Evolutionary conservation across 345 rosid species (phyloP), one percentile per base, ranked within the genome.

Genomic region (Diplotaxis tenuifolia): DNA sequence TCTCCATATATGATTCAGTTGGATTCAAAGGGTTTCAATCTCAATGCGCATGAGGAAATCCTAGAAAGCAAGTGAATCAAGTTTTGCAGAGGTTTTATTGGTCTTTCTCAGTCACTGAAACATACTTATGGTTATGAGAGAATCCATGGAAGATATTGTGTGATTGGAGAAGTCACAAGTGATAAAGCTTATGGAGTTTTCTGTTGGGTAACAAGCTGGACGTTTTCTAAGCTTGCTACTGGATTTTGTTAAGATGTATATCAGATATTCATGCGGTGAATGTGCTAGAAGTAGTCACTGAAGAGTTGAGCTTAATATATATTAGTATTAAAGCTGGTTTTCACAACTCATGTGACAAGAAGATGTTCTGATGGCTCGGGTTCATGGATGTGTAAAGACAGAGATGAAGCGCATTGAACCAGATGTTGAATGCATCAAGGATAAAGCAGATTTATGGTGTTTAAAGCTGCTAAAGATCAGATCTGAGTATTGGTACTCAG

Each of bases 21-120:
- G 5, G 42, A 40, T 40, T 16, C 8, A 22, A 16, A 14, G 14
- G 73, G 0, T 69, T 57, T 25, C 25, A 6, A 4, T 16, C 73
- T 69, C 65, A 58, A 7, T 70, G 65, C 7, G 7, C 57, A 70
- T 28, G 57, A 70, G 57, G 0, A 12, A 58, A 42, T 58, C 45
- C 42, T 40, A 57, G 29, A 69, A 42, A 58, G 73, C 56, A 57
- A 69, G 15, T 2, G 56, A 42, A 57, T 69, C 55, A 40, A 32
- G 42, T 0, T 36, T 36, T 36, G 42, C 42, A 36, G 42, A 36
- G 42, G 42, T 36, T 4, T 14, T 36, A 9, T 36, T 14, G n/a
- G 10, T 9, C 11, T 36, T 10, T 36, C 42, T 36, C 42, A 36
- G 42, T 36, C 42, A 36, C 42, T 36, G n/a, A 3, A 36, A 11